Base-by-base conservation (phyloP, 2,329 filamentous ascomycete genomes). In the Cladosporium sp. region DNA sequence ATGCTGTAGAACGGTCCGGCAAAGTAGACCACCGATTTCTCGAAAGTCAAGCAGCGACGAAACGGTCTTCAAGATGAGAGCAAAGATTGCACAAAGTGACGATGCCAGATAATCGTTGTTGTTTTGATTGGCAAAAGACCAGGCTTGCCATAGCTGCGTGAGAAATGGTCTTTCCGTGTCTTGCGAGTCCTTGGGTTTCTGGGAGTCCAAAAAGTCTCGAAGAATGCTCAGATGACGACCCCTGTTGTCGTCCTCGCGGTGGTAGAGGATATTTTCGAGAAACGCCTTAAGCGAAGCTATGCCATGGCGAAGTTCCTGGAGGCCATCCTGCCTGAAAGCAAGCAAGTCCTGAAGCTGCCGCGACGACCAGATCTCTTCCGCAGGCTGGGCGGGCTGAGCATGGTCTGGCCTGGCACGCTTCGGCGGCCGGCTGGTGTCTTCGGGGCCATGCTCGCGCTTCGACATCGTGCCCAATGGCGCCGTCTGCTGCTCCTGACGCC, bases 31-130 rank as follows among this genome's bases (percentile, higher is more conserved):
- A 9, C 90, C 92, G 61, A 88, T 82, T 2, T 87, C 78, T 2
- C 85, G 81, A 48, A 95, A 79, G 35, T 93, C 85, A 44, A 93
- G 73, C 13, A 86, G 79, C 38, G 77, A 79, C 0, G 90, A 91
- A 43, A 95, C 77, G 18, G 87, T 81, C 68, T 86, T 89, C 34
- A 97, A 75, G 43, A 97, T 79, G 16, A 95, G 78, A 1, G 89
- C 88, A 31, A 98, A 73, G 7, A 90, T 84, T 1, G 92, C 87
- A 1, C 87, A 84, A 3, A 93, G 83, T 7, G 88, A 82, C 1
- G 90, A 92, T 66, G 93, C 79, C 54, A 96, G 75, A 51, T 83
- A 81, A 54, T 95, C 90, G 60, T 91, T 86, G 65, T 88, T 89
- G 59, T 83, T 82, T 66, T 88, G 84, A 31, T 83, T 83, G 3